These are phyloP conservation scores for Piromyces sp. DNA, from an alignment of 192 early-diverging fungal species.

Conservation along the genomic window DNA sequence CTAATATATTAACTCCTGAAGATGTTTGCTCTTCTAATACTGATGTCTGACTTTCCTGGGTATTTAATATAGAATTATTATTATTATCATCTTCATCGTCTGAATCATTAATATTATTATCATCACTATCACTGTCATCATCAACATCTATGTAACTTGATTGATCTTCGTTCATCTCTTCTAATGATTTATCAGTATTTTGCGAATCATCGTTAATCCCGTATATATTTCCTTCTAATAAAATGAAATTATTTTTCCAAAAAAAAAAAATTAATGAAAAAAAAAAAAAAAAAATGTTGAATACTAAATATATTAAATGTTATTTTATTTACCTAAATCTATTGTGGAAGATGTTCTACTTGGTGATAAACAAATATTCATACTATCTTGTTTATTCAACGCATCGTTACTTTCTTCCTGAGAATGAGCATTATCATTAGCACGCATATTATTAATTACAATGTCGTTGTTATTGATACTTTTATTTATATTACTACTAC, in stretches of 20 bases:
- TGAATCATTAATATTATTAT: too few species aligned
- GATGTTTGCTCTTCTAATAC: not conserved
- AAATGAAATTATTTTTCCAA: too few species aligned
- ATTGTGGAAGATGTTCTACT: not conserved
- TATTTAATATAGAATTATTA: not conserved
- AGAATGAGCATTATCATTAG: too few species aligned
- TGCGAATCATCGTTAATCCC: not conserved
- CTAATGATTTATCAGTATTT: not conserved
- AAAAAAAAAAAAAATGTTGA: too few species aligned
- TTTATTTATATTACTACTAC: too few species aligned
- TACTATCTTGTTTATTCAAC: not conserved
- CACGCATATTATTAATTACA: too few species aligned
- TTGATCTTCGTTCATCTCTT: not conserved
- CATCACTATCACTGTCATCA: not conserved
- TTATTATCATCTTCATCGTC: not conserved
- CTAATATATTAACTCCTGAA: not conserved
- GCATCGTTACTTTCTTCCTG: not conserved
- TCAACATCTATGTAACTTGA: not conserved
- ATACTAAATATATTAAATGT: too few species aligned
- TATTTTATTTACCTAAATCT: not conserved
- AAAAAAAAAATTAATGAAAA: too few species aligned
- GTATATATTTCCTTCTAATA: not conserved
- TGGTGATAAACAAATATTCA: not conserved
- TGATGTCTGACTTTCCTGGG: not conserved
- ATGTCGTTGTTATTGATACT: too few species aligned